Evolutionary conservation across 345 rosid species (phyloP).

Genomic region (Geranium rotundifolium): DNA sequence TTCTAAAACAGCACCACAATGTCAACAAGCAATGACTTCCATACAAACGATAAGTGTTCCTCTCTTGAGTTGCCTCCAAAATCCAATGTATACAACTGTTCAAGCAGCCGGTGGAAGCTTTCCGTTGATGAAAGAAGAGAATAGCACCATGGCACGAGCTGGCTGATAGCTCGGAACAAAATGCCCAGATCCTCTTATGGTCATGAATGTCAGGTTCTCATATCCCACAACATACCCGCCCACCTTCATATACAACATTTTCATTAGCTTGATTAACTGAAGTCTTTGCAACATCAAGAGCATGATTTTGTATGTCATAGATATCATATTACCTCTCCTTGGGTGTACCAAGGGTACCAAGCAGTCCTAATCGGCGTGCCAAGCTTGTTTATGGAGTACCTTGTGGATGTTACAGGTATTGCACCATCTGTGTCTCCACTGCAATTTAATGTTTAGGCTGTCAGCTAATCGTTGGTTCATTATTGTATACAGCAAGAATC

Average conservation of each 20-base stretch:
- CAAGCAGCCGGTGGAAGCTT: constrained; percentile 12
- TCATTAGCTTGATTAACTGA: too few species aligned
- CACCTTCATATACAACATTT: constrained; percentile 1
- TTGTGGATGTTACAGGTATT: constrained; percentile 73
- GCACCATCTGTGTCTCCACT: constrained; percentile 87
- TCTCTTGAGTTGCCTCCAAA: too few species aligned
- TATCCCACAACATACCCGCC: constrained; percentile 16
- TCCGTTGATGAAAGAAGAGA: constrained; percentile 12
- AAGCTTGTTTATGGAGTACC: constrained; percentile 51
- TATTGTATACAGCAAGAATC: too few species aligned
- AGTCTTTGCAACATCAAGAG: neutral
- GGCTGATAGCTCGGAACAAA: constrained; percentile 18
- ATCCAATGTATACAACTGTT: neutral
- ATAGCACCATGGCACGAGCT: constrained; percentile 12
- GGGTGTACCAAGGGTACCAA: constrained; percentile 75
- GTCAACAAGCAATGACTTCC: neutral
- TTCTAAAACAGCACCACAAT: neutral
- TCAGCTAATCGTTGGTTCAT: too few species aligned
- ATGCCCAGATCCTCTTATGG: constrained; percentile 14
- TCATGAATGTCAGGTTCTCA: constrained; percentile 16
- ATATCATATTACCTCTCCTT: constrained; percentile 34
- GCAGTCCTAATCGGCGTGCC: constrained; percentile 33
- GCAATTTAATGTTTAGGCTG: constrained; percentile 7
- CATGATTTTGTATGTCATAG: neutral
- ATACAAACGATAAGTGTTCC: too few species aligned